Base-by-base conservation (phyloP, 75 land plant species). In the Pinus taeda region DNA sequence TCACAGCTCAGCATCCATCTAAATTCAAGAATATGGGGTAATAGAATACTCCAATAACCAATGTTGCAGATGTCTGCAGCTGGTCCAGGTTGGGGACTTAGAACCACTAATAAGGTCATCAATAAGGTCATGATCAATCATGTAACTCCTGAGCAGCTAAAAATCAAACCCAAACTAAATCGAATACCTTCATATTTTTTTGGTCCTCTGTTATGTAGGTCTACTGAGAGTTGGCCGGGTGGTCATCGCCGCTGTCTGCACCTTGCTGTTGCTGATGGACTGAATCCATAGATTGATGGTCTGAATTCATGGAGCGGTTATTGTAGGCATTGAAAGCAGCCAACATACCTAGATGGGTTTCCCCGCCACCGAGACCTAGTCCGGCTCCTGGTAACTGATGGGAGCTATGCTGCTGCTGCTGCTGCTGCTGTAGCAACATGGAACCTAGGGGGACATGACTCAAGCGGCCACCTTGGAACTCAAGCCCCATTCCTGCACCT, bases 371-470 rank as follows among this genome's bases (percentile, higher is more conserved):
- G 15, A 71, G 57, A 53, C 74, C 74, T 37, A 71, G 15, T 21
- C 74, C 74, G 33, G 69, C 69, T 36, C 69, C 69, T 17, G 69
- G 36, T 37, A 65, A 22, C 36, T 33, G 39, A 21, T 49, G 57
- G 86, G 29, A 85, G 81, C 77, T 83, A 87, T 20, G 88, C 73
- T 6, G 85, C 76, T 60, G 78, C 33, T 72, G 76, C 67, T 74
- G 79, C 49, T 69, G 59, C 71, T 79, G 86, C 45, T 85, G 90
- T 76, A 92, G 79, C 57, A 90, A 26, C 95, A 92, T 92, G 7
- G 95, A 90, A 12, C 91, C 85, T 57, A 92, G 73, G 57, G 90
- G 93, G 53, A 83, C 73, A 39, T 79, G 83, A 17, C 83, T 78
- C 67, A 83, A 59, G 49, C 69, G 79, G 24, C 94, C 86, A 6